Evolutionary conservation across 495 filamentous ascomycete genomes (phyloP), one percentile per base, ranked within the genome.

Genomic region (Neurospora sublineolata): DNA sequence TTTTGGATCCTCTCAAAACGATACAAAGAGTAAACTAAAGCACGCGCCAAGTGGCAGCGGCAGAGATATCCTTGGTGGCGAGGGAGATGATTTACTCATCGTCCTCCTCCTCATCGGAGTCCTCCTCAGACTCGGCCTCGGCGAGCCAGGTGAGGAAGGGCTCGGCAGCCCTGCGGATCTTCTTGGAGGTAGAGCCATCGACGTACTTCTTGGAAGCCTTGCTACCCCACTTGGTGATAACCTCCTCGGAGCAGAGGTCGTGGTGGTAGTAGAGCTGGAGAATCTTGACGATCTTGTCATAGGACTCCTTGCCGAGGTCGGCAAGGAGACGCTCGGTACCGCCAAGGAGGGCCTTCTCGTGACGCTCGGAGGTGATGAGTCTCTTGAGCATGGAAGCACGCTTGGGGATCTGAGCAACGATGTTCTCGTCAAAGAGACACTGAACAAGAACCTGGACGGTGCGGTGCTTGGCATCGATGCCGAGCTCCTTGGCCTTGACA

Each of bases 181-280:
- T 97, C 86, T 93, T 94, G 84, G 93, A 97, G 72, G 89, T 94
- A 58, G 88, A 74, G 41, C 94, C 78, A 76, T 98, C 95, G 78
- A 97, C 93, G 79, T 97, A 97, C 82, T 97, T 97, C 89, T 96
- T 97, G 88, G 93, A 97, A 39, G 94, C 93, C 86, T 94, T 96
- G 75, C 87, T 84, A 71, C 94, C 93, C 95, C 95, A 99, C 70
- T 90, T 90, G 83, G 90, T 93, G 79, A 97, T 86, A 37, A 93
- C 88, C 68, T 94, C 93, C 84, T 99, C 95, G 41, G 86, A 87
- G 73, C 96, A 82, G 68, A 99, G 86, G 71, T 98, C 94, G 72
- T 93, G 84, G 82, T 97, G 86, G 80, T 97, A 98, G 84, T 92
- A 92, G 75, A 88, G 86, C 76, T 95, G 86, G 71, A 98, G 86